phyloP scores from a whole-genome alignment of 768 basidiomycete species.

The Amanita thiersii region DNA sequence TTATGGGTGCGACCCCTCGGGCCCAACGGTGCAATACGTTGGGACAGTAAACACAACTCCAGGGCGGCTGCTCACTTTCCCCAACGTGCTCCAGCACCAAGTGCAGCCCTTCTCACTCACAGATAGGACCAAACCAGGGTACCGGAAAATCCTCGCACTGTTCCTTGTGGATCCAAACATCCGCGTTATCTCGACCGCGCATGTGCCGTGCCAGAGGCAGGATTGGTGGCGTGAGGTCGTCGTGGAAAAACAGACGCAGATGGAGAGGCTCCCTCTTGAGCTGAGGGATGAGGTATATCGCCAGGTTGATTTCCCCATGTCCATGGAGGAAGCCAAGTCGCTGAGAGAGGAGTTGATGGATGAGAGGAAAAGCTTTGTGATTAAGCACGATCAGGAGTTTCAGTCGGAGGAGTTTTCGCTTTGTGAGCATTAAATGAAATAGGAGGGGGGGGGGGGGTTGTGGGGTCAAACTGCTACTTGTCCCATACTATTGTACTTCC shows the following conservation, averaged over 20 bases:
- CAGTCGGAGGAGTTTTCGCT: constrained; percentile 9
- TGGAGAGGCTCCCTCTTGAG: not conserved
- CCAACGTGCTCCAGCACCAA: constrained; percentile 28
- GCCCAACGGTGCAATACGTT: constrained; percentile 14
- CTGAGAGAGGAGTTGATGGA: constrained; percentile 14
- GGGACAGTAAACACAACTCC: constrained; percentile 19
- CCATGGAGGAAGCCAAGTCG: constrained; percentile 12
- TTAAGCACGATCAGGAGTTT: constrained; percentile 3
- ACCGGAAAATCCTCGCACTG: constrained; percentile 29
- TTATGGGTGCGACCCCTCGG: not conserved
- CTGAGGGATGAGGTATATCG: not conserved
- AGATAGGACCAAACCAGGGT: constrained; percentile 25
- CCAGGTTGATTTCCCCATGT: not conserved
- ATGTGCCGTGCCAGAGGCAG: constrained; percentile 23
- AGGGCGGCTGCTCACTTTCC: constrained; percentile 24
- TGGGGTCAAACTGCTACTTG: too few relatives aligned
- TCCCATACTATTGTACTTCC: too few relatives aligned
- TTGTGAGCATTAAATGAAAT: constrained; percentile 13
- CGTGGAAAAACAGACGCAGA: not conserved
- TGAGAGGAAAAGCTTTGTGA: constrained; percentile 13
- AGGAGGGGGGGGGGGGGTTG: too few relatives aligned
- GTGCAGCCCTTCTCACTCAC: constrained; percentile 25
- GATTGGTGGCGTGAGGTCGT: constrained; percentile 16
- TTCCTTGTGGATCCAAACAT: constrained; percentile 28
- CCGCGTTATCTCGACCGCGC: constrained; percentile 20